A percentile compares a stretch with the other conserved stretches of the same genome.
Evolutionary conservation across 495 filamentous ascomycete species (phyloP).

Genomic region (Platismatia glauca): DNA sequence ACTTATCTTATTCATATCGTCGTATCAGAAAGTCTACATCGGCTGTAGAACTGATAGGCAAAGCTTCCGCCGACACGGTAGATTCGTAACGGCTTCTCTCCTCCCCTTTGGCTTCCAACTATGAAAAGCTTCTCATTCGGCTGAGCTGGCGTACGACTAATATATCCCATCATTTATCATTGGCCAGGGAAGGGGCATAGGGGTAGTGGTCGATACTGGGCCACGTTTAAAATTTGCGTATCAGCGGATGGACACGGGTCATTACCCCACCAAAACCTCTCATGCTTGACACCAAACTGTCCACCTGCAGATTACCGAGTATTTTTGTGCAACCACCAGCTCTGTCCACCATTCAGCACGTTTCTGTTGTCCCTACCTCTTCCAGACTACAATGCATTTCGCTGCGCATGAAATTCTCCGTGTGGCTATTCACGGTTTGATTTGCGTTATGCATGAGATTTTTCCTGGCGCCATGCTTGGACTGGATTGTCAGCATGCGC

Average conservation of each 20-base stretch:
- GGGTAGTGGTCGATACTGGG: not conserved
- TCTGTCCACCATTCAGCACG: not conserved
- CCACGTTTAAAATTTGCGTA: not conserved
- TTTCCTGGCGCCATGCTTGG: not conserved
- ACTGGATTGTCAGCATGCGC: not conserved
- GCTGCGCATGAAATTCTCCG: not conserved
- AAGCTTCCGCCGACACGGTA: too few species aligned
- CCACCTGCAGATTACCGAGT: not conserved
- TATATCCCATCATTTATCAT: too few species aligned
- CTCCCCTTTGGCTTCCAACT: too few species aligned
- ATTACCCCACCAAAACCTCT: not conserved
- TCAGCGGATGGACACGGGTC: not conserved
- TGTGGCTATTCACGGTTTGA: not conserved
- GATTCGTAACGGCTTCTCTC: too few species aligned
- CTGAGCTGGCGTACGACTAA: too few species aligned
- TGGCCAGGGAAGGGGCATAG: not conserved
- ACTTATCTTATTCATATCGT: too few species aligned
- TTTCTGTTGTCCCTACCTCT: not conserved
- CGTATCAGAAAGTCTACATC: too few species aligned
- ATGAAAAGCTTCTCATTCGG: too few species aligned
- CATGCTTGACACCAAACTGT: not conserved
- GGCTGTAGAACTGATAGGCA: too few species aligned
- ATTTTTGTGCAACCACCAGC: not conserved
- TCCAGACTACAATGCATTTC: not conserved
- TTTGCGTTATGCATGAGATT: constrained; percentile 4